Evolutionary conservation across 441 rosid genomes (phyloP), one percentile per base, ranked within the genome.

Genomic region (Metrosideros polymorpha): DNA sequence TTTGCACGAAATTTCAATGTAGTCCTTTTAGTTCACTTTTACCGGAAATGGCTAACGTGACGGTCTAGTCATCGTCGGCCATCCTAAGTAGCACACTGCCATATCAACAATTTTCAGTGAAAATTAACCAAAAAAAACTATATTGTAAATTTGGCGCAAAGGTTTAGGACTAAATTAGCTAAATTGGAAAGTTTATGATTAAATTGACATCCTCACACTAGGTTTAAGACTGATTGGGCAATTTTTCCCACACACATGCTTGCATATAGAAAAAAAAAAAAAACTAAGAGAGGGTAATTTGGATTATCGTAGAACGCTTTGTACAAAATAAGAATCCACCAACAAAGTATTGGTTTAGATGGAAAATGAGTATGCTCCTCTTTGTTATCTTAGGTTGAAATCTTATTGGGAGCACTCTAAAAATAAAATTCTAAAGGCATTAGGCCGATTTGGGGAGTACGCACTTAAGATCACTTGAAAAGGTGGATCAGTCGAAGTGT

Each of bases 31-130:
- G 7, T 19, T 7, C 18, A 35, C 35, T 66, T 66, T 66, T 27
- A 66, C 4, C 4, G 8, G 10, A 53, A 53, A 66, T 35, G 0
- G 0, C 0, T 66, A 1, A 66, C 0, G 7, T 32, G 14, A 5
- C 0, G 0, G 0, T 19, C 12, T 6, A 66, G 2, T 66, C 45
- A 66, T 66, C 3, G 3, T 66, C 0, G 8, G 3, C 0, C 2
- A 7, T 19, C 3, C 6, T 63, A 32, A 1, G 12, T 9, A 25
- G 12, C 57, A 54, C 2, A 54, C 14, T 2, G 5, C 3, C 3
- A 12, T 0, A 0, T 35, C 1, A 19, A n/a, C 6, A 15, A 66
- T 35, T 66, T 35, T 3, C 4, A 0, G 14, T 35, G 2, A 35
- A 63, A 35, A 19, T 66, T 35, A 4, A 3, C 39, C 0, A 0